Evolutionary conservation across 164 flowering plant genomes (phyloP).

Genomic region (Umbellularia californica): DNA sequence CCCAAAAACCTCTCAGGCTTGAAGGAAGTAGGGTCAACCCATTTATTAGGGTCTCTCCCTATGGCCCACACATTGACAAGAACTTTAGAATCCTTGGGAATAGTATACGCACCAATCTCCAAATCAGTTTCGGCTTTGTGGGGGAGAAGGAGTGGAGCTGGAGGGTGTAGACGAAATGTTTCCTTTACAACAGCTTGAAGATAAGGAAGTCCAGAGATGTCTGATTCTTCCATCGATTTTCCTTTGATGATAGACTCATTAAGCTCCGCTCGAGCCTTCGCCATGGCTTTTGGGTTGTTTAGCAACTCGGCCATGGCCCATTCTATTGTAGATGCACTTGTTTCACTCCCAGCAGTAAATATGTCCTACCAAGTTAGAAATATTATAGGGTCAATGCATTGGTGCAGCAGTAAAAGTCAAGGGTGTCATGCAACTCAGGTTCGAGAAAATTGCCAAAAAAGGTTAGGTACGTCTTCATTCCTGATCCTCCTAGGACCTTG

Average conservation of each 20-base stretch:
- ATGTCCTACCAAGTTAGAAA: too few relatives aligned
- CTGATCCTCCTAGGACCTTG: accelerated
- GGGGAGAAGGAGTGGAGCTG: slow-evolving; percentile 16
- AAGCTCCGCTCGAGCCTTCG: neutral
- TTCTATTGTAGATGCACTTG: too few relatives aligned
- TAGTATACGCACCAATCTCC: slow-evolving; percentile 22
- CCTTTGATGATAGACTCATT: neutral
- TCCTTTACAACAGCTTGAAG: too few relatives aligned
- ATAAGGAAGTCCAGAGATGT: slow-evolving; percentile 16
- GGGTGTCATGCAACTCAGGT: too few relatives aligned
- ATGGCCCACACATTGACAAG: slow-evolving; percentile 39
- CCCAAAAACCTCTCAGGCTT: slow-evolving; percentile 32
- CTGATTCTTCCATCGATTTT: slow-evolving; percentile 13
- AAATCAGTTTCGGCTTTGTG: slow-evolving; percentile 21
- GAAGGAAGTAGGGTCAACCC: slow-evolving; percentile 24
- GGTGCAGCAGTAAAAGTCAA: too few relatives aligned
- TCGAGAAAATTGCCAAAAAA: too few relatives aligned
- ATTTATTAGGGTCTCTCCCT: slow-evolving; percentile 27
- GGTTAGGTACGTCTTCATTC: too few relatives aligned
- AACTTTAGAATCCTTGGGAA: slow-evolving; percentile 33
- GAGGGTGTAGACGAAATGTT: slow-evolving; percentile 10
- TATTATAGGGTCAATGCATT: too few relatives aligned
- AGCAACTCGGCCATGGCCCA: too few relatives aligned
- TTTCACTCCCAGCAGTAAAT: too few relatives aligned
- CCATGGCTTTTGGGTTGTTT: too few relatives aligned